These are phyloP conservation scores for Jatropha curcas DNA, from an alignment of 345 rosid species.

Conservation along the genomic window DNA sequence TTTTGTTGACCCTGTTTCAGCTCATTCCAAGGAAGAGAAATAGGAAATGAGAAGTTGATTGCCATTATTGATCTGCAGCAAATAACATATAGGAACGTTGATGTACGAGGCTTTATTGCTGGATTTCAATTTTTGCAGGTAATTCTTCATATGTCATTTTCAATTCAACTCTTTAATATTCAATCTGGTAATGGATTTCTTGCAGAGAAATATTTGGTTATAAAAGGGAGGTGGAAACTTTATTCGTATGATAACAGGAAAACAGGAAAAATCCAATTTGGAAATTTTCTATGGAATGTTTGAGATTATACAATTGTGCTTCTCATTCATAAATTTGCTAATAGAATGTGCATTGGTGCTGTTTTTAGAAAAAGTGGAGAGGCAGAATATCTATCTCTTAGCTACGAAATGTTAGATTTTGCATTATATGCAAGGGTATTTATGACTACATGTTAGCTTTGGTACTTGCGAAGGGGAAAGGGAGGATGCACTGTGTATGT, in stretches of 20 bases:
- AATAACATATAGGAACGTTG: constrained; percentile 64
- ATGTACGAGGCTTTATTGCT: constrained; percentile 74
- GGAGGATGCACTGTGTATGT: too few relatives aligned
- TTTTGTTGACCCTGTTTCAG: constrained; percentile 43
- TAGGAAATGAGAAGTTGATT: constrained; percentile 68
- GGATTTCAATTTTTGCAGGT: constrained; percentile 92
- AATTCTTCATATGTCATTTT: constrained; percentile 8
- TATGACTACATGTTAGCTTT: too few relatives aligned
- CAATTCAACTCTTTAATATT: constrained; percentile 3
- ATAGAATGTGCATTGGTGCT: background rate
- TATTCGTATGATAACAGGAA: background rate
- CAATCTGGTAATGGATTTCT: background rate
- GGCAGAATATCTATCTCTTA: too few relatives aligned
- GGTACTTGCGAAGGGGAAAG: too few relatives aligned
- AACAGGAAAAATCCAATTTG: background rate
- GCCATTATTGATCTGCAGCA: constrained; percentile 64
- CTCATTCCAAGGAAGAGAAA: constrained; percentile 64
- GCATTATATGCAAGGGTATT: too few relatives aligned
- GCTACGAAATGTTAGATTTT: too few relatives aligned
- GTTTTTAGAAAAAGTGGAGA: background rate
- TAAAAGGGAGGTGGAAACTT: background rate
- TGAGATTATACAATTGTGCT: background rate
- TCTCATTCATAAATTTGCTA: background rate
- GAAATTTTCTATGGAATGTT: background rate
- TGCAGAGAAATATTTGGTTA: background rate